Percentiles rank a stretch among this genome's conserved stretches.
These are phyloP conservation scores for Ophiosphaerella korrae DNA, from an alignment of 2,329 filamentous ascomycete genomes.

Conservation along the genomic window DNA sequence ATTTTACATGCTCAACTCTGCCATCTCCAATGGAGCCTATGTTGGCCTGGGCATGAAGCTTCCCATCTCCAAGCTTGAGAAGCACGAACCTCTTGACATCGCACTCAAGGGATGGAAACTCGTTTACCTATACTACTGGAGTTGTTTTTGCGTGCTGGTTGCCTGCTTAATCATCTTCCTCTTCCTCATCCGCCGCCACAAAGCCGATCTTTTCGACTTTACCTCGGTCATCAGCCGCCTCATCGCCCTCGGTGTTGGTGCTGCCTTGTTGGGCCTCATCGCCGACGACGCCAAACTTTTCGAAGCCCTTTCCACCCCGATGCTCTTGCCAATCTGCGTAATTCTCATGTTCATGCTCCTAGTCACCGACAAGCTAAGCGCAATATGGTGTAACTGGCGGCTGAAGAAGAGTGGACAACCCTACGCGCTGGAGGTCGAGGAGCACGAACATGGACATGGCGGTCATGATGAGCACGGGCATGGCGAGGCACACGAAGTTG, in stretches of 20 bases:
- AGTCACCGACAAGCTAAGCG: conserved; percentile 36
- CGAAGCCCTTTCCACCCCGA: conserved; percentile 36
- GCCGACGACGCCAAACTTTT: conserved; percentile 26
- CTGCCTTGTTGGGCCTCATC: conserved; percentile 37
- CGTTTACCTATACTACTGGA: conserved; percentile 48
- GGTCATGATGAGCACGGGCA: conserved; percentile 20
- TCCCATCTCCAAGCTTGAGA: conserved; percentile 33
- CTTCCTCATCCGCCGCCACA: conserved; percentile 47
- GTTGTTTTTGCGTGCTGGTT: conserved; percentile 44
- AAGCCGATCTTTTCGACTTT: conserved; percentile 48
- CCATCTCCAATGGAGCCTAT: conserved; percentile 39
- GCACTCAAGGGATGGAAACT: conserved; percentile 36
- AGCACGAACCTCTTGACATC: conserved; percentile 29
- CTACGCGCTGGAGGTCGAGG: conserved; percentile 37
- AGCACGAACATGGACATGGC: conserved; percentile 29
- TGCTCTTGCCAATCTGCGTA: conserved; percentile 43
- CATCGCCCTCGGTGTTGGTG: conserved; percentile 32
- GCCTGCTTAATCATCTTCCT: conserved; percentile 46
- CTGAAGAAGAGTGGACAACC: conserved; percentile 37
- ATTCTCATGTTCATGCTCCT: conserved; percentile 43
- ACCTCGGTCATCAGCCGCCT: conserved; percentile 42
- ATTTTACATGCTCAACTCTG: conserved; percentile 25
- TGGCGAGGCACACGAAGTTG: conserved; percentile 15
- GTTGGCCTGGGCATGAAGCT: conserved; percentile 43
- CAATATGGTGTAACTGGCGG: conserved; percentile 36